These are phyloP conservation scores for Arthroderma sp. DNA, from an alignment of 2,329 filamentous ascomycete genomes.

Conservation along the genomic window DNA sequence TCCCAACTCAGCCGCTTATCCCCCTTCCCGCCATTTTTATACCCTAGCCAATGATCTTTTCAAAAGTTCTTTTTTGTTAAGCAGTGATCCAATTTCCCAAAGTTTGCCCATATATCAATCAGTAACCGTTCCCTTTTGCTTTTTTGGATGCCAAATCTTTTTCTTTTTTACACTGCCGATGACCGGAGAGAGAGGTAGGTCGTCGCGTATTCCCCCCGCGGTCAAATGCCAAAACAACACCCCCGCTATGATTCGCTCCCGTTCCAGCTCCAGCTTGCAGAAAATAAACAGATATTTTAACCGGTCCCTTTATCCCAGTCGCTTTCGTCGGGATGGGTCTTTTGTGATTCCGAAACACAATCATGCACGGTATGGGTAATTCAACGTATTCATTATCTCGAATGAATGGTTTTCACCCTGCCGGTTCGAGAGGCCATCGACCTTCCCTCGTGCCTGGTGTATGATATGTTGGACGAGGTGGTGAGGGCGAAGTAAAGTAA, in stretches of 20 bases:
- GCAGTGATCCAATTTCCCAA: conserved; percentile 1
- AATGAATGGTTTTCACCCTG: no score
- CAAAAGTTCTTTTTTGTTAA: conserved; percentile 6
- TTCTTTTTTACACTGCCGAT: conserved; percentile 1
- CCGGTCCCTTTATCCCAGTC: no score
- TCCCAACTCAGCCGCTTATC: conserved; percentile 9
- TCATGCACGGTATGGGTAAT: no score
- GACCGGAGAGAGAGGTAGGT: no score
- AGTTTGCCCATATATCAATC: conserved; percentile 5
- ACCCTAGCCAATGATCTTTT: conserved; percentile 7
- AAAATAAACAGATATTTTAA: background rate
- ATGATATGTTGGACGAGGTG: no score
- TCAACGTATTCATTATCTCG: no score
- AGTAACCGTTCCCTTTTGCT: conserved; percentile 8
- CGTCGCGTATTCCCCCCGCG: background rate
- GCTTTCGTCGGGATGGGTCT: no score
- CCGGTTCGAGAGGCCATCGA: no score
- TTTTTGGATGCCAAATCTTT: conserved; percentile 4
- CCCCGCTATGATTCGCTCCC: background rate
- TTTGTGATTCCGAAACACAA: no score
- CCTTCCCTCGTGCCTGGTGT: no score
- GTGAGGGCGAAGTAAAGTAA: no score
- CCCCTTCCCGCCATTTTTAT: conserved; percentile 5
- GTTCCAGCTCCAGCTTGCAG: conserved; percentile 3
- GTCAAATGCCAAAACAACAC: conserved; percentile 10